A percentile compares a stretch with the other conserved stretches of the same genome.
phyloP scores from a whole-genome alignment of 129 eudicot genomes.

The Centaurea solstitialis region DNA sequence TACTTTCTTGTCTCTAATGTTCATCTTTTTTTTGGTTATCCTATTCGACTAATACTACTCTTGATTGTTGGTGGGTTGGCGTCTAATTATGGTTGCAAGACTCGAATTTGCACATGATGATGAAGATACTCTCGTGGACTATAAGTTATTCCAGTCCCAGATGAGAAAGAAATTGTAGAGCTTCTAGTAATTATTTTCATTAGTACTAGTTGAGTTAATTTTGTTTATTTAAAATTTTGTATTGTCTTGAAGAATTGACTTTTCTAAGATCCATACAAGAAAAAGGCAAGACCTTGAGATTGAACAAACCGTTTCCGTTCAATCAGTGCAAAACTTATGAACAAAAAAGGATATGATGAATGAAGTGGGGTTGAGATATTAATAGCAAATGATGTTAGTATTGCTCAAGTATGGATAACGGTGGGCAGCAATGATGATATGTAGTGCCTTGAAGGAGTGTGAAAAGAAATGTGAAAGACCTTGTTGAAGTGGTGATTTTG shows the following conservation, averaged over 20 bases:
- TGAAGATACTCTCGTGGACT: conserved; percentile 1
- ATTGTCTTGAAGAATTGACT: background rate
- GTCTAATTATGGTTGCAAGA: conserved; percentile 2
- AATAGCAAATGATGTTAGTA: background rate
- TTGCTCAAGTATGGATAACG: background rate
- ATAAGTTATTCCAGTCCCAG: background rate
- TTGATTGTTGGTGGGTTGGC: background rate
- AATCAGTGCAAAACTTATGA: background rate
- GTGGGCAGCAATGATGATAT: background rate
- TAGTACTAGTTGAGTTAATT: background rate
- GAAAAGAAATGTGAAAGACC: background rate
- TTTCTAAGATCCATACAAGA: background rate
- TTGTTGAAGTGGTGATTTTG: background rate
- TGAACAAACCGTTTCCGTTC: background rate
- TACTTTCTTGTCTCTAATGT: background rate
- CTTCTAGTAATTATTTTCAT: background rate
- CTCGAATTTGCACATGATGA: conserved; percentile 4
- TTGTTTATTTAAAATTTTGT: background rate
- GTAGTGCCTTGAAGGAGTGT: no score
- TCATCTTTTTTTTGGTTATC: background rate
- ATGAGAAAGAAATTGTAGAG: background rate
- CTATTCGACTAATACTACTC: background rate
- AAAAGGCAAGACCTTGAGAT: background rate
- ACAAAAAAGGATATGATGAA: background rate
- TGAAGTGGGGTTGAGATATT: background rate